Evolutionary conservation across 164 flowering plant species (phyloP).

Genomic region (Echeveria elegans): DNA sequence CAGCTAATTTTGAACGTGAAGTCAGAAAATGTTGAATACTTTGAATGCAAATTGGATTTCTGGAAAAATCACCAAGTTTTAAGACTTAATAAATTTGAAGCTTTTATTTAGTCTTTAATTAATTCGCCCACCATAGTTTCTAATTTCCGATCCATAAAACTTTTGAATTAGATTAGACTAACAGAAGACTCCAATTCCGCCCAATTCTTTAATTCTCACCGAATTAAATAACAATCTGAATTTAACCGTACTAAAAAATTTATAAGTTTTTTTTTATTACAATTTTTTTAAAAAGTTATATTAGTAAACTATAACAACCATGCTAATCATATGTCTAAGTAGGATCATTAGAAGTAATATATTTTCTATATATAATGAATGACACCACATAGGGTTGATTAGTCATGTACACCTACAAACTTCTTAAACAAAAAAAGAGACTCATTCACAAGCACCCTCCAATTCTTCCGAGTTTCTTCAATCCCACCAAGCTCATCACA

Average conservation of each 20-base stretch:
- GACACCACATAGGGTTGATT: slow-evolving; percentile 2
- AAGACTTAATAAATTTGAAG: no score
- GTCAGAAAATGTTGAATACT: background rate
- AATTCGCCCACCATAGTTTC: no score
- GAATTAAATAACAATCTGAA: background rate
- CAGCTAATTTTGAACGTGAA: background rate
- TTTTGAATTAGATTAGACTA: no score
- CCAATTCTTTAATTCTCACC: no score
- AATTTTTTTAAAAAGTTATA: background rate
- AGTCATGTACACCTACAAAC: slow-evolving; percentile 2
- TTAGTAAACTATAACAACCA: background rate
- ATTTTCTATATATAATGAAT: background rate
- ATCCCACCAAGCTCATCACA: background rate
- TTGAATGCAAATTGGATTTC: no score
- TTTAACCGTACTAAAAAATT: background rate
- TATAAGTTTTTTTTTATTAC: no score
- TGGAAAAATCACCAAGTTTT: no score
- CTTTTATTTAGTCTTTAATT: no score
- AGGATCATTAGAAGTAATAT: background rate
- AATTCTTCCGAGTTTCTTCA: background rate
- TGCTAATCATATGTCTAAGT: background rate
- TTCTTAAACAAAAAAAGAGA: background rate
- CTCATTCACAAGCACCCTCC: background rate
- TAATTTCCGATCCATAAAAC: no score
- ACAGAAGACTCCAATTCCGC: no score